phyloP scores from a whole-genome alignment of 495 filamentous ascomycete genomes.

The Chaetomium fimeti region DNA sequence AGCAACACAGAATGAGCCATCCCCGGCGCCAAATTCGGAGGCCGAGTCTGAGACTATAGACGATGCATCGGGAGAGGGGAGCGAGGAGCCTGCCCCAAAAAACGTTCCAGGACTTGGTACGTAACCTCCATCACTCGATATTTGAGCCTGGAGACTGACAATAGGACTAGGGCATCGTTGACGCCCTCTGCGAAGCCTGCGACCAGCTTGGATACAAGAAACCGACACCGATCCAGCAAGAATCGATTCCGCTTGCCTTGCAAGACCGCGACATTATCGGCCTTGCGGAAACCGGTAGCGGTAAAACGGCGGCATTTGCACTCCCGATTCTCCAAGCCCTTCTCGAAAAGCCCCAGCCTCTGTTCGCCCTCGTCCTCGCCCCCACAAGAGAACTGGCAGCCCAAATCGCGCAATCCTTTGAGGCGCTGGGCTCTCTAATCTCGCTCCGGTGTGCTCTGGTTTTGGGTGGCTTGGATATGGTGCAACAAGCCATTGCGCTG shows the following conservation, averaged over 20 bases:
- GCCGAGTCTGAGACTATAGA: constrained; percentile 30
- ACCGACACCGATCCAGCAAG: constrained; percentile 74
- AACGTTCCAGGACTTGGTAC: constrained; percentile 71
- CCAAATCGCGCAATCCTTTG: constrained; percentile 82
- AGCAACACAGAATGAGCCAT: constrained; percentile 13
- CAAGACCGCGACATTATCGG: constrained; percentile 84
- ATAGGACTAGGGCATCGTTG: constrained; percentile 65
- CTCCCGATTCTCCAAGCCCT: constrained; percentile 85
- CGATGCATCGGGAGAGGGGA: constrained; percentile 23
- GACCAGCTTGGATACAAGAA: constrained; percentile 72
- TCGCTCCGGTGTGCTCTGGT: constrained; percentile 74
- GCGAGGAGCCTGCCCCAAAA: constrained; percentile 49
- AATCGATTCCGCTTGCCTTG: constrained; percentile 79
- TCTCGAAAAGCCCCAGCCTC: constrained; percentile 74
- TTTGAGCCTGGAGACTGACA: constrained; percentile 19
- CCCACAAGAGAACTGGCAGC: constrained; percentile 90
- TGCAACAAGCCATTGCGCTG: constrained; percentile 80
- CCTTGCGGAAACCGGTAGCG: constrained; percentile 88
- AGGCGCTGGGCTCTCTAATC: constrained; percentile 80
- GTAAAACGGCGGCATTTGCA: constrained; percentile 89
- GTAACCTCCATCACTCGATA: neutral
- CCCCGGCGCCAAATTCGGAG: constrained; percentile 17
- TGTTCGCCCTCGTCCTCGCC: constrained; percentile 79
- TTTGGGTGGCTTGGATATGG: constrained; percentile 94
- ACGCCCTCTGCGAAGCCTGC: constrained; percentile 85